Base-by-base conservation (phyloP, 2,329 filamentous ascomycete species). In the Chrysoporthe deuterocubensis region DNA sequence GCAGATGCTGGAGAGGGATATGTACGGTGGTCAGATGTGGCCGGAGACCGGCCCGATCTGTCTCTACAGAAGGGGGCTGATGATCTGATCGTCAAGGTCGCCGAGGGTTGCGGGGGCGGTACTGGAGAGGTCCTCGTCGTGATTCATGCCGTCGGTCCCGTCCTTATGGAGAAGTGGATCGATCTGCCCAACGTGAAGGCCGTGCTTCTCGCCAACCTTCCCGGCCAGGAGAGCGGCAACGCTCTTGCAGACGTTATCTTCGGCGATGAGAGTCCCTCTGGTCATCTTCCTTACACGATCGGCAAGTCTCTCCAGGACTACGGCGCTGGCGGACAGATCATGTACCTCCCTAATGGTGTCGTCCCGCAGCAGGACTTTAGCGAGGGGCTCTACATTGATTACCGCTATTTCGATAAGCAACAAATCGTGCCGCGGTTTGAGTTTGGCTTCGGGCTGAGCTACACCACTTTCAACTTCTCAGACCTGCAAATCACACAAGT, bases 241-340 rank as follows among this genome's bases (percentile, higher is more conserved):
- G 92, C 94, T 0, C 83, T 97, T 6, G 87, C 88, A 1, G 92
- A 96, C 72, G 84, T 97, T 1, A 81, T 97, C 1, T 92, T 95
- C 67, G 94, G 94, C 7, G 85, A 90, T 34, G 84, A 89, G 18
- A 95, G 93, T 32, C 84, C 84, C 1, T 93, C 88, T 62, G 94
- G 94, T n/a, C 90, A 91, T 66, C 81, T 97, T 1, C 94, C 94
- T 0, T 97, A 96, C 78, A 97, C 93, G 0, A 91, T 97, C 56
- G 93, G 92, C 8, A 92, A 90, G 75, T 83, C 83, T 0, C 82
- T 92, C 2, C 83, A 87, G 18, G 93, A 97, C 76, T 96, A 96
- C 72, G 94, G 94, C 0, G 85, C 88, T 0, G 88, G 86, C 18
- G 91, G 85, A 21, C 85, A 90, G 74, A 83, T 96, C 50, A 81